Percentiles rank a stretch among this genome's conserved stretches.
phyloP scores from a whole-genome alignment of 2,329 filamentous ascomycete species.

The Colletotrichum sp. region DNA sequence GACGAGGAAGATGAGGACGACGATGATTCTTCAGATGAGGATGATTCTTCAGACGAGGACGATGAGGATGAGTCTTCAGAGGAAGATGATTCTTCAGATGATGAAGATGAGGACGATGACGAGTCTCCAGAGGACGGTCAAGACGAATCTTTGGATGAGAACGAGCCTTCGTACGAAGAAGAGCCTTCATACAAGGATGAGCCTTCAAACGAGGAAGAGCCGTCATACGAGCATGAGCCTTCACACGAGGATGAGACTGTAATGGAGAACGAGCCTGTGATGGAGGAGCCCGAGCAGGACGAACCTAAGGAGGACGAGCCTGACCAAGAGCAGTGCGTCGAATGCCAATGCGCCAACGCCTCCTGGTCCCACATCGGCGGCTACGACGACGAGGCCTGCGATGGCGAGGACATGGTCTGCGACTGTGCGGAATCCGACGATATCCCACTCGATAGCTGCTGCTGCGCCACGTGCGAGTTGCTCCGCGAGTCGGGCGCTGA shows the following conservation, averaged over 20 bases:
- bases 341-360: background rate
- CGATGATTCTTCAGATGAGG: background rate
- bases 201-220: no score
- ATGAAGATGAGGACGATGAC: no score
- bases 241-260: background rate
- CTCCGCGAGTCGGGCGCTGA: background rate
- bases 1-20: background rate
- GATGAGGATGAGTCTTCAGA: background rate
- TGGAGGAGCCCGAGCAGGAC: background rate
- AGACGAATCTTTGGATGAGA: background rate
- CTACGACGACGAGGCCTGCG: background rate
- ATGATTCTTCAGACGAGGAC: background rate
- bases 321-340: background rate
- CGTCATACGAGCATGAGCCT: background rate
- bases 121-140: no score
- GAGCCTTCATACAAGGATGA: background rate
- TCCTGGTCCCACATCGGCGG: background rate
- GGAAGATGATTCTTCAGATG: no score
- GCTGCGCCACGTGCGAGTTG: background rate
- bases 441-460: background rate
- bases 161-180: background rate
- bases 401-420: background rate
- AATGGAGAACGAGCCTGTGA: background rate
- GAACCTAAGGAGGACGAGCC: background rate
- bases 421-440: background rate